Conservation (phyloP, 148 eudicot species). For the Hydrangea macrophylla region DNA sequence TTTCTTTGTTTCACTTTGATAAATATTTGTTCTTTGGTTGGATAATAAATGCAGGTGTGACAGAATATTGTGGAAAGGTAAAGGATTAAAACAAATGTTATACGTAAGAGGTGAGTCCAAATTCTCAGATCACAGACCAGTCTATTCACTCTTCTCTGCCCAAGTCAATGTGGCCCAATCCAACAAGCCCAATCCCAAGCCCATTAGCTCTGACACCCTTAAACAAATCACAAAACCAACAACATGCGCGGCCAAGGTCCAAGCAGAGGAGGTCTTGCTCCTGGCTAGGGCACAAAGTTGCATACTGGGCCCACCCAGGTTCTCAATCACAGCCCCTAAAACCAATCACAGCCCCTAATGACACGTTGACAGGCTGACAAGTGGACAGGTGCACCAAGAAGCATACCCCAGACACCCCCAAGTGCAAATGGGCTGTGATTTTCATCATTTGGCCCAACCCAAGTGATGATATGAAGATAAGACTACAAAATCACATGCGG, state of each 20-base stretch:
- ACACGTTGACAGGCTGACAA: neutral
- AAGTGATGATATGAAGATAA: neutral
- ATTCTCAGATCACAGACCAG: slow-evolving; percentile 77
- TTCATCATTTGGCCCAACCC: slow-evolving; percentile 6
- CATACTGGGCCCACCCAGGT: slow-evolving; percentile 30
- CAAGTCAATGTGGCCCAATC: slow-evolving; percentile 22
- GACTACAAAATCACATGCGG: neutral
- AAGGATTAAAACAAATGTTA: slow-evolving; percentile 59
- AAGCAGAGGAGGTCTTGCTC: slow-evolving; percentile 22
- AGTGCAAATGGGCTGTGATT: neutral
- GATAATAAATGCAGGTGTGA: slow-evolving; percentile 49
- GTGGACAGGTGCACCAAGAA: neutral
- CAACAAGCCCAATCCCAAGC: neutral
- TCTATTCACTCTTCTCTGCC: slow-evolving; percentile 51
- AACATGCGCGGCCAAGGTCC: slow-evolving; percentile 15
- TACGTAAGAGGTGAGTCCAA: slow-evolving; percentile 61
- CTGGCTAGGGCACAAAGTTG: slow-evolving; percentile 31
- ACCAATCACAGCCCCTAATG: slow-evolving; percentile 13
- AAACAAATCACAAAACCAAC: slow-evolving; percentile 4
- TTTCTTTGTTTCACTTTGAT: neutral
- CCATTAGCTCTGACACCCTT: neutral
- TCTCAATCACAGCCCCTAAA: slow-evolving; percentile 14
- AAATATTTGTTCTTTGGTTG: neutral
- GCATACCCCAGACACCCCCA: neutral
- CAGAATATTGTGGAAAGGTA: slow-evolving; percentile 75